Base-by-base conservation (phyloP, 2,329 filamentous ascomycete species). In the Pseudogymnoascus sp. region DNA sequence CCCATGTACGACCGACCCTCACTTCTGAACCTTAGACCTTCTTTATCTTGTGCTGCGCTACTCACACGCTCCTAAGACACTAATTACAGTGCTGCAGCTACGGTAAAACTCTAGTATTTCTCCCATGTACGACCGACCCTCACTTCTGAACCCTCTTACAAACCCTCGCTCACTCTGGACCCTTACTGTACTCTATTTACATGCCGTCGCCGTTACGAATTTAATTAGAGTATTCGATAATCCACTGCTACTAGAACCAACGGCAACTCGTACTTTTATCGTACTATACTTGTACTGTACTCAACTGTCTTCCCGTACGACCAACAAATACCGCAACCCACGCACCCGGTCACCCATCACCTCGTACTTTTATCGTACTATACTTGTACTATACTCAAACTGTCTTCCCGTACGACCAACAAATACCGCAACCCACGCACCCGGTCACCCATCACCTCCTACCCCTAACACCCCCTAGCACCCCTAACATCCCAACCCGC, bases 271-370 rank as follows among this genome's bases (percentile, higher is more conserved):
- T 45, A 26, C 21, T 26, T 26, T 11, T 11, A 8, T 16, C 11
- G 19, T 21, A 3, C 26, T 8, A 29, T 29, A 29, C 26, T 8
- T 8, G 23, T 29, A 29, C 26, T 29, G 21, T 45, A 26, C 41
- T 26, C 12, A 31, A 52, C 43, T 31, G 43, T 29, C 43, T 23
- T 29, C 14, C 43, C 23, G 23, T 52, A 31, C 43, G 41, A 52
- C 23, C 43, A 52, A 52, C 23, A 52, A 52, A 52, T 52, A 52
- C 23, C 43, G n/a, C 43, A 52, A 52, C 43, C 43, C 43, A 52
- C 43, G n/a, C 23, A 52, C 31, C 43, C 43, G 43, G 43, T 52
- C 43, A 31, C 43, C 43, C 16, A 52, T 16, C 45, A 11, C 26
- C 45, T 11, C 23, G 4, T 4, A 26, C 4, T n/a, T n/a, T n/a